These are phyloP conservation scores for Xylariaceae sp. DNA, from an alignment of 2,329 filamentous ascomycete genomes.

Conservation along the genomic window DNA sequence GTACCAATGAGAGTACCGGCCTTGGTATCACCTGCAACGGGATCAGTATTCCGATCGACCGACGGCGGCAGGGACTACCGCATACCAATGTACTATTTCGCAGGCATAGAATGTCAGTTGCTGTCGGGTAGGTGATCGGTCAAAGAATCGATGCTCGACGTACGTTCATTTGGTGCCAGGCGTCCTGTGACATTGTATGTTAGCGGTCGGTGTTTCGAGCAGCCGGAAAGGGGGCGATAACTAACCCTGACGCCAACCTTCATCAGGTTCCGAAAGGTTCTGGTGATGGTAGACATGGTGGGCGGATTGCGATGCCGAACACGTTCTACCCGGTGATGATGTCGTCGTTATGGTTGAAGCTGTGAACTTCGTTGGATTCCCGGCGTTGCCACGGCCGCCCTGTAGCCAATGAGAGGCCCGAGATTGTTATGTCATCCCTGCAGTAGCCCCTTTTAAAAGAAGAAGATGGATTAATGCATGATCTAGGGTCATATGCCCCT, in stretches of 20 bases:
- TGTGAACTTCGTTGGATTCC: conserved; percentile 12
- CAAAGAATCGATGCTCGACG: conserved; percentile 36
- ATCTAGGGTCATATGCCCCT: neutral
- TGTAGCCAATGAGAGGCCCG: neutral
- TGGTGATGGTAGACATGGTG: conserved; percentile 82
- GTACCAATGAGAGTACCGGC: conserved; percentile 76
- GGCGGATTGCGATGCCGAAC: conserved; percentile 27
- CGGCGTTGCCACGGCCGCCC: neutral
- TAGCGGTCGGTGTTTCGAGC: conserved; percentile 30
- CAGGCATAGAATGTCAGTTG: conserved; percentile 24
- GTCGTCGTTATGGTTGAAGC: conserved; percentile 20
- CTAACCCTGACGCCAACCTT: conserved; percentile 81
- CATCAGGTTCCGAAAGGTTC: conserved; percentile 82
- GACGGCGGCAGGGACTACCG: neutral
- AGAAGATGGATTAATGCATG: neutral
- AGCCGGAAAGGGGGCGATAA: neutral
- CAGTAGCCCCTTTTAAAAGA: too few relatives aligned
- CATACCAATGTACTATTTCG: conserved; percentile 52
- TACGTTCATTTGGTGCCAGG: conserved; percentile 89
- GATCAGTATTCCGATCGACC: conserved; percentile 13
- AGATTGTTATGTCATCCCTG: neutral
- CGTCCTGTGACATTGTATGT: conserved; percentile 58
- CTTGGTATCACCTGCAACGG: conserved; percentile 81
- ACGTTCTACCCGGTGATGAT: conserved; percentile 7
- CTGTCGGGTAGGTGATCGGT: conserved; percentile 21